Evolutionary conservation across 805 yeast species (phyloP).

Genomic region (Ogataea thermomethanolica): DNA sequence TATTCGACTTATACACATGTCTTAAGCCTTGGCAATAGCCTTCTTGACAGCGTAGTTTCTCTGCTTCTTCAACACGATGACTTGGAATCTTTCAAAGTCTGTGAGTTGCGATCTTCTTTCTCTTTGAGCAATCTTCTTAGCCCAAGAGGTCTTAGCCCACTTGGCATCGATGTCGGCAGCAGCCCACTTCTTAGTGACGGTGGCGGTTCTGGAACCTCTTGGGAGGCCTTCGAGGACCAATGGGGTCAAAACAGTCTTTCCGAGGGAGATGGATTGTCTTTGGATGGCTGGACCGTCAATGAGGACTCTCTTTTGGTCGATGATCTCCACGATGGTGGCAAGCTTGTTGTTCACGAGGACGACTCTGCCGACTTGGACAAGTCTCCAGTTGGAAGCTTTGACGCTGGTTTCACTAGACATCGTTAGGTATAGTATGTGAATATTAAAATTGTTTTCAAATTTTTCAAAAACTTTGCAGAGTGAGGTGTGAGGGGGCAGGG

Average conservation of each 20-base stretch:
- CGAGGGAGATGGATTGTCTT: constrained; percentile 89
- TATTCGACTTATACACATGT: constrained; percentile 11
- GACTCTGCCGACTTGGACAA: constrained; percentile 98
- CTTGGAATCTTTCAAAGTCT: constrained; percentile 99
- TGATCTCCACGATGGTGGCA: constrained; percentile 97
- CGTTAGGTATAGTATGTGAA: constrained; percentile 9
- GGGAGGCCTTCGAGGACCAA: constrained; percentile 79
- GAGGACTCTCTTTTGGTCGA: constrained; percentile 98
- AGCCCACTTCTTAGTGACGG: constrained; percentile 89
- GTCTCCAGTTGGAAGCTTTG: constrained; percentile 98
- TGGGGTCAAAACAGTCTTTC: constrained; percentile 90
- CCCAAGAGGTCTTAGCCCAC: constrained; percentile 95
- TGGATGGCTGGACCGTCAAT: constrained; percentile 95
- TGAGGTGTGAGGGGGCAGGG: constrained; percentile 7
- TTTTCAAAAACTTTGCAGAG: constrained; percentile 12
- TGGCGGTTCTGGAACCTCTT: constrained; percentile 89
- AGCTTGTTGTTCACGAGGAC: constrained; percentile 90
- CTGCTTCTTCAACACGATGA: constrained; percentile 94
- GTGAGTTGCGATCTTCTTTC: constrained; percentile 88
- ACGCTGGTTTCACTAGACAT: constrained; percentile 58
- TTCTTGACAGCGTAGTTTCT: constrained; percentile 91
- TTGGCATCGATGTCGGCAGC: constrained; percentile 83
- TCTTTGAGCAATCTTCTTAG: constrained; percentile 95
- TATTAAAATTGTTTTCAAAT: constrained; percentile 14
- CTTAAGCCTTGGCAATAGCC: constrained; percentile 94